phyloP scores from a whole-genome alignment of 257 asterid genomes.

The Nicotiana attenuata region DNA sequence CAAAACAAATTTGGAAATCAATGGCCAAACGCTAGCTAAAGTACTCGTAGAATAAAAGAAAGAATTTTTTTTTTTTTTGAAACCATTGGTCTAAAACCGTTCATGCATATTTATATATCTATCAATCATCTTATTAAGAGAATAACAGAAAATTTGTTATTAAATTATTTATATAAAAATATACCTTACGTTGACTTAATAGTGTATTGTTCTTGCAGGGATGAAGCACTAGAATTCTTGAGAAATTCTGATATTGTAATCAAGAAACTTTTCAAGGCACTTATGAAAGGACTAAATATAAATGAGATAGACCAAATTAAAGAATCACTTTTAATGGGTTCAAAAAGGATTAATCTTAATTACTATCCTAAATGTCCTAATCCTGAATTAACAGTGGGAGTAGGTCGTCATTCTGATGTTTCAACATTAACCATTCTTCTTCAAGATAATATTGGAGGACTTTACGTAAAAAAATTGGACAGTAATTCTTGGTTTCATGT shows the following conservation, averaged over 20 bases:
- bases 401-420: slow-evolving; percentile 33
- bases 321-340: slow-evolving; percentile 26
- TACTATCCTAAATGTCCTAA: slow-evolving; percentile 35
- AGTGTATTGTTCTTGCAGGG: slow-evolving; percentile 3
- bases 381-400: slow-evolving; percentile 27
- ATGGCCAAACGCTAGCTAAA: too few species aligned
- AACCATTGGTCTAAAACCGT: too few species aligned
- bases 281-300: slow-evolving; percentile 19
- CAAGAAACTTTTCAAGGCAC: slow-evolving; percentile 14
- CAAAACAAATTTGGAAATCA: too few species aligned
- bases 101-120: too few species aligned
- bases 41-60: too few species aligned
- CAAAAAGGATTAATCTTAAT: slow-evolving; percentile 22
- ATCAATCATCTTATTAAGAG: too few species aligned
- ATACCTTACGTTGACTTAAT: too few species aligned
- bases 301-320: slow-evolving; percentile 15
- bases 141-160: too few species aligned
- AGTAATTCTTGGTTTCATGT: slow-evolving; percentile 22
- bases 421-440: slow-evolving; percentile 27
- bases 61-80: too few species aligned
- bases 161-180: too few species aligned
- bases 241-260: slow-evolving; percentile 15
- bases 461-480: slow-evolving; percentile 20
- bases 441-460: slow-evolving; percentile 31
- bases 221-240: slow-evolving; percentile 20